A percentile compares a stretch with the other conserved stretches of the same genome.
Evolutionary conservation across 306 rosid species (phyloP).

Genomic region (Malus sylvestris): DNA sequence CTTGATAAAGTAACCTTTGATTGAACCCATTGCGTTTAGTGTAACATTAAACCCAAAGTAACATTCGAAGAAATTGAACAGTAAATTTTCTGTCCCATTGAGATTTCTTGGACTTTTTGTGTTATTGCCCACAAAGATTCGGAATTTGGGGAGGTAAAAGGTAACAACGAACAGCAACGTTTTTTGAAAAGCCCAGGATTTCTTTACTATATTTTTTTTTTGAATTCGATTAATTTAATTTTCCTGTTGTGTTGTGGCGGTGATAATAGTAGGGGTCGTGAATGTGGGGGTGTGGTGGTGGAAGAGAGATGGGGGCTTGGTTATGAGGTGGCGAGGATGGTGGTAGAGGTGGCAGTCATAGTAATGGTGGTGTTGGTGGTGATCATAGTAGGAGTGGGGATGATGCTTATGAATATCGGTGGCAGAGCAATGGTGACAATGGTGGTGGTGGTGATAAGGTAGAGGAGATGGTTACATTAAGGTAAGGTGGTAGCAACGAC

Average conservation of each 20-base stretch:
- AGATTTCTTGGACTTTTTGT: neutral
- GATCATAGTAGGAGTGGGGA: too few species aligned
- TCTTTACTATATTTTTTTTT: neutral
- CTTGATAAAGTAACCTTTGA: constrained; percentile 22
- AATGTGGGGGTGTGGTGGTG: too few species aligned
- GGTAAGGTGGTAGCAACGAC: too few species aligned
- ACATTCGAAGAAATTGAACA: neutral
- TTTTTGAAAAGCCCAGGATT: neutral
- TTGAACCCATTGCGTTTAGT: constrained; percentile 5
- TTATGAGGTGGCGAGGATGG: too few species aligned
- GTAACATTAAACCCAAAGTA: neutral
- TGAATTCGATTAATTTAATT: neutral
- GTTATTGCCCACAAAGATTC: constrained; percentile 13
- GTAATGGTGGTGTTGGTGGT: too few species aligned
- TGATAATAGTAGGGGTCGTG: too few species aligned
- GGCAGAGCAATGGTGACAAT: too few species aligned
- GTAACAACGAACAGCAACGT: neutral
- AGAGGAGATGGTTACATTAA: too few species aligned
- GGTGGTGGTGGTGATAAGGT: too few species aligned
- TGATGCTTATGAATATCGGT: too few species aligned
- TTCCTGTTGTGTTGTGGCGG: neutral
- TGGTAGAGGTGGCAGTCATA: too few species aligned
- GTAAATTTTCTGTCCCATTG: constrained; percentile 3
- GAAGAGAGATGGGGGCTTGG: too few species aligned
- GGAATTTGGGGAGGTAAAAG: constrained; percentile 3